Conservation (phyloP, 495 filamentous ascomycete species). For the Hypomontagnella monticulosa region DNA sequence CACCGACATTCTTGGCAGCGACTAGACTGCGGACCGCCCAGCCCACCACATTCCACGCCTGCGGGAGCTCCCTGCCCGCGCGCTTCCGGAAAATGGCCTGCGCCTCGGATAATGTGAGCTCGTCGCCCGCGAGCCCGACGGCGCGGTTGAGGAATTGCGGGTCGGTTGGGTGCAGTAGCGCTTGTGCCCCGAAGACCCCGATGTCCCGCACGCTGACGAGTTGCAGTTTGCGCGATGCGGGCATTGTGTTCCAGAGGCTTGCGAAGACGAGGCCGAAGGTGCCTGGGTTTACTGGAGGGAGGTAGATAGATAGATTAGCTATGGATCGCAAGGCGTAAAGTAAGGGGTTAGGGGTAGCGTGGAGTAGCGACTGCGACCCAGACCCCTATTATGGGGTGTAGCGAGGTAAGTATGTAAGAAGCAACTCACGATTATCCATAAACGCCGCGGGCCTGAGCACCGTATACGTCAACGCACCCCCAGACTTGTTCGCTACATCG, state of each 20-base stretch:
- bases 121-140: constrained; percentile 68
- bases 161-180: constrained; percentile 53
- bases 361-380: no score
- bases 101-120: constrained; percentile 63
- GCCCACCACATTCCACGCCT: constrained; percentile 57
- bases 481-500: constrained; percentile 46
- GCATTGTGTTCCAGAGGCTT: constrained; percentile 58
- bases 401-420: not conserved
- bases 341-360: no score
- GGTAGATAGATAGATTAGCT: constrained; percentile 42
- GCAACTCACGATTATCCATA: constrained; percentile 64
- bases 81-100: constrained; percentile 60
- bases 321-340: constrained; percentile 31
- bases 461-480: constrained; percentile 57
- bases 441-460: constrained; percentile 71
- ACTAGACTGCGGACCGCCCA: constrained; percentile 55
- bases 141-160: constrained; percentile 52
- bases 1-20: constrained; percentile 59
- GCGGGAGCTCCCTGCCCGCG: constrained; percentile 60
- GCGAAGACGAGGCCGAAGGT: constrained; percentile 68
- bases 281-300: constrained; percentile 45
- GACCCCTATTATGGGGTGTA: no score
- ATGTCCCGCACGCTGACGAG: constrained; percentile 69
- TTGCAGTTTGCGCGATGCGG: constrained; percentile 62
- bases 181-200: constrained; percentile 68